Conservation (phyloP, 2,329 filamentous ascomycete species). For the Macroventuria anomochaeta region DNA sequence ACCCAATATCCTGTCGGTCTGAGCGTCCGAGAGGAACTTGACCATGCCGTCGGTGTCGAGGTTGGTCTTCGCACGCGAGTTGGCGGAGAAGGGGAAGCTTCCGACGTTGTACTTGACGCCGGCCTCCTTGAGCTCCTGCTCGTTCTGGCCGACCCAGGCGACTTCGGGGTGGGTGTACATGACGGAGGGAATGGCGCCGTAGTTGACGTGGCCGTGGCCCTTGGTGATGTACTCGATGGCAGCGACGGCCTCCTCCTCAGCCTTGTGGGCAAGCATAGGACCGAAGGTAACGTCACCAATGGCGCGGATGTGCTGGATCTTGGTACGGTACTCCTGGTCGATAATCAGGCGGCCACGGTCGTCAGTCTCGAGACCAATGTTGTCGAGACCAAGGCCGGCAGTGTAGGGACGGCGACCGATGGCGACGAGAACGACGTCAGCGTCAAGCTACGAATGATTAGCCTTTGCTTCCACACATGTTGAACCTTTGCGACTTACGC, state of each 20-base stretch:
- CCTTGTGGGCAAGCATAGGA: slow-evolving; percentile 99
- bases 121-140: slow-evolving; percentile 90
- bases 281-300: slow-evolving; percentile 97
- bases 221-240: slow-evolving; percentile 98
- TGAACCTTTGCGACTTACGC: slow-evolving; percentile 61
- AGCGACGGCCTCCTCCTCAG: slow-evolving; percentile 95
- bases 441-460: slow-evolving; percentile 70
- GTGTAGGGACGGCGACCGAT: slow-evolving; percentile 98
- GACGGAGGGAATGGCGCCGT: slow-evolving; percentile 94
- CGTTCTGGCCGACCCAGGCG: slow-evolving; percentile 97
- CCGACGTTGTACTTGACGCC: slow-evolving; percentile 92
- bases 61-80: slow-evolving; percentile 99
- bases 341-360: slow-evolving; percentile 95
- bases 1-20: slow-evolving; percentile 94
- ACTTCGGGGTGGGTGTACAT: slow-evolving; percentile 99
- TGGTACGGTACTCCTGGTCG: slow-evolving; percentile 98
- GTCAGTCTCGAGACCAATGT: slow-evolving; percentile 88
- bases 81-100: slow-evolving; percentile 96
- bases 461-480: background rate
- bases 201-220: slow-evolving; percentile 98
- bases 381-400: slow-evolving; percentile 87
- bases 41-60: slow-evolving; percentile 93
- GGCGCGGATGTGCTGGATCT: slow-evolving; percentile 94
- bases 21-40: slow-evolving; percentile 94
- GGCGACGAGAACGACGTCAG: slow-evolving; percentile 93